phyloP scores from a whole-genome alignment of 768 basidiomycete species.

The Goffeauzyma gilvescens region DNA sequence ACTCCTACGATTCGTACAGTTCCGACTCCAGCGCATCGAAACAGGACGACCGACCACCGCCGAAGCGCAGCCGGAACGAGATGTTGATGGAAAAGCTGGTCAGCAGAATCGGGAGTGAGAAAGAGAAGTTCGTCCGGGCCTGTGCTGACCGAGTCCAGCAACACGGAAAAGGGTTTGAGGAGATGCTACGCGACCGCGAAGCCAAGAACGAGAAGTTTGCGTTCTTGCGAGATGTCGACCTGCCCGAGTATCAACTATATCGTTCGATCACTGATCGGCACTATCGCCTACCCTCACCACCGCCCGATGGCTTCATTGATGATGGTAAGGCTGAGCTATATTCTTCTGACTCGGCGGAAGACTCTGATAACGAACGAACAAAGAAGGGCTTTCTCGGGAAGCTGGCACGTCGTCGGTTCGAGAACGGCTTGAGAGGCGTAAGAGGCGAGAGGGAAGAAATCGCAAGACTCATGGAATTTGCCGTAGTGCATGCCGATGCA shows the following conservation, averaged over 20 bases:
- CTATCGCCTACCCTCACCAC: constrained; percentile 33
- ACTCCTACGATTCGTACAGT: constrained; percentile 23
- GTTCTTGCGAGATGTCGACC: constrained; percentile 41
- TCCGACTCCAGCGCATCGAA: too few species aligned
- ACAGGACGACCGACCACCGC: too few species aligned
- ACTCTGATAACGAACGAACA: constrained; percentile 65
- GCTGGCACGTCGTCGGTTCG: constrained; percentile 64
- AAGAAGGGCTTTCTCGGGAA: constrained; percentile 60
- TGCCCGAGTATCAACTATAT: constrained; percentile 35
- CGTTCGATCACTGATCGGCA: constrained; percentile 27
- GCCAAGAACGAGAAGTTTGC: constrained; percentile 60
- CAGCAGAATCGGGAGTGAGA: constrained; percentile 41
- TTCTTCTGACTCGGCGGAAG: constrained; percentile 79
- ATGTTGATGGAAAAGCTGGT: constrained; percentile 15
- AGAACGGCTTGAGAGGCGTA: constrained; percentile 71
- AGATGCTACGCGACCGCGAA: constrained; percentile 54
- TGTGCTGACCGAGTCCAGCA: constrained; percentile 70
- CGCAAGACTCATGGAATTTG: constrained; percentile 91
- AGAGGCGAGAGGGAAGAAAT: constrained; percentile 75
- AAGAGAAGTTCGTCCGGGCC: constrained; percentile 66
- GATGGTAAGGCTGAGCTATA: constrained; percentile 32
- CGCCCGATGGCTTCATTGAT: constrained; percentile 30
- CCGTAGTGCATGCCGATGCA: constrained; percentile 86
- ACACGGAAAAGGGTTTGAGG: constrained; percentile 59
- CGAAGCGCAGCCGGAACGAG: constrained; percentile 11